Conservation (phyloP, 371 early-diverging fungal genomes). For the Mortierella sp. region DNA sequence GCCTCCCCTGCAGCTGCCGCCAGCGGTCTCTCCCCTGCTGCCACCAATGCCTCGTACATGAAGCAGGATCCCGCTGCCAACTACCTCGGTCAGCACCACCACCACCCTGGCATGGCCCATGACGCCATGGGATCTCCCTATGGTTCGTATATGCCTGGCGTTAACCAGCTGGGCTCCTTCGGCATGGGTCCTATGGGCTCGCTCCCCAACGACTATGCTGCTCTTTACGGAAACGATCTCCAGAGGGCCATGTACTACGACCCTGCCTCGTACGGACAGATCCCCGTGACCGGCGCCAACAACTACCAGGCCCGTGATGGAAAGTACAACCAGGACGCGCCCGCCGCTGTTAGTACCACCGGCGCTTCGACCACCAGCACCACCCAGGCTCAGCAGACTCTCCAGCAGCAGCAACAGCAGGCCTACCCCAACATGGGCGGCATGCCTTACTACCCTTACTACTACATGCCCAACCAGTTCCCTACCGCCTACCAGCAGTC, state of each 20-base stretch:
- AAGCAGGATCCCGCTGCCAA: constrained; percentile 45
- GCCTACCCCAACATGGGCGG: constrained; percentile 60
- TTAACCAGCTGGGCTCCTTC: constrained; percentile 72
- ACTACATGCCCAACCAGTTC: constrained; percentile 85
- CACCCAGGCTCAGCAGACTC: constrained; percentile 55
- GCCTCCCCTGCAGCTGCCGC: constrained; percentile 24
- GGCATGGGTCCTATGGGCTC: constrained; percentile 80
- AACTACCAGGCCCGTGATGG: constrained; percentile 44
- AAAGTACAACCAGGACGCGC: constrained; percentile 47
- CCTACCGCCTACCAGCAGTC: constrained; percentile 74
- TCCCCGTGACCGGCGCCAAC: constrained; percentile 39
- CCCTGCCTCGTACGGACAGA: constrained; percentile 34
- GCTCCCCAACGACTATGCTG: constrained; percentile 70
- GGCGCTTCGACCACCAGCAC: constrained; percentile 50
- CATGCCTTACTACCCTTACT: constrained; percentile 82
- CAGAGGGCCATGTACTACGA: constrained; percentile 61
- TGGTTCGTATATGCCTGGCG: constrained; percentile 69
- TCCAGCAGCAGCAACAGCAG: constrained; percentile 53
- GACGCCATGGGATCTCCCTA: constrained; percentile 73
- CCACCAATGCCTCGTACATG: constrained; percentile 57
- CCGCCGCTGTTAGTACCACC: constrained; percentile 45
- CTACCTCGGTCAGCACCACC: constrained; percentile 50
- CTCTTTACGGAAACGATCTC: constrained; percentile 66
- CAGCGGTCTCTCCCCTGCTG: constrained; percentile 26
- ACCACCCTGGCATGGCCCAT: constrained; percentile 55